Conservation (phyloP, 148 eudicot species). For the Rhododendron molle region DNA sequence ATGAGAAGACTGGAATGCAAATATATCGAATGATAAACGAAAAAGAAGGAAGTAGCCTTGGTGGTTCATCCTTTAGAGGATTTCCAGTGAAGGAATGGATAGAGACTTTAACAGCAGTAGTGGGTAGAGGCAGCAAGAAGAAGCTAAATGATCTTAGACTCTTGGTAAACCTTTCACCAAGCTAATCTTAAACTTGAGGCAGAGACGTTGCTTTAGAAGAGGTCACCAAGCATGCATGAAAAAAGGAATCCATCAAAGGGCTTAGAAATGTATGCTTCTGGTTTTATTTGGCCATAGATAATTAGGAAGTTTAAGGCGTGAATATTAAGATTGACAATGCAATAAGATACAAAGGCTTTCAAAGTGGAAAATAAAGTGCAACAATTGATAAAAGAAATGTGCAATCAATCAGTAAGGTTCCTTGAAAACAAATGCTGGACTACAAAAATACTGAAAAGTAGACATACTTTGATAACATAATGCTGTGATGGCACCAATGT, state of each 20-base stretch:
- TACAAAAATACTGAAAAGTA: neutral
- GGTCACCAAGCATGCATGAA: neutral
- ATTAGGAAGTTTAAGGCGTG: neutral
- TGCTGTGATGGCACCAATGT: neutral
- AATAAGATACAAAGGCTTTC: neutral
- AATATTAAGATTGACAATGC: neutral
- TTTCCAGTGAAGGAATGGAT: too few relatives aligned
- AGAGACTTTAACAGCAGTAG: too few relatives aligned
- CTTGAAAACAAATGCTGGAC: neutral
- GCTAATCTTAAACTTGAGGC: neutral
- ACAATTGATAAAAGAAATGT: neutral
- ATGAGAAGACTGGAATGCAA: neutral
- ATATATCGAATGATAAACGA: too few relatives aligned
- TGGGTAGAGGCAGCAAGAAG: too few relatives aligned
- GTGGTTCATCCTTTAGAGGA: too few relatives aligned
- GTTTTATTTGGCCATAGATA: neutral
- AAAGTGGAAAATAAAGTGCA: neutral
- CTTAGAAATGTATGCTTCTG: neutral
- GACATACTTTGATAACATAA: neutral
- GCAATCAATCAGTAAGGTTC: neutral
- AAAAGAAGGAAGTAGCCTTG: too few relatives aligned
- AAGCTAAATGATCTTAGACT: too few relatives aligned
- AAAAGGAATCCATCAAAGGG: neutral
- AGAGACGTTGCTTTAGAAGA: neutral
- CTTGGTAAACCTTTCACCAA: neutral